phyloP scores from a whole-genome alignment of 192 early-diverging fungal species.

The Coemansia sp. region DNA sequence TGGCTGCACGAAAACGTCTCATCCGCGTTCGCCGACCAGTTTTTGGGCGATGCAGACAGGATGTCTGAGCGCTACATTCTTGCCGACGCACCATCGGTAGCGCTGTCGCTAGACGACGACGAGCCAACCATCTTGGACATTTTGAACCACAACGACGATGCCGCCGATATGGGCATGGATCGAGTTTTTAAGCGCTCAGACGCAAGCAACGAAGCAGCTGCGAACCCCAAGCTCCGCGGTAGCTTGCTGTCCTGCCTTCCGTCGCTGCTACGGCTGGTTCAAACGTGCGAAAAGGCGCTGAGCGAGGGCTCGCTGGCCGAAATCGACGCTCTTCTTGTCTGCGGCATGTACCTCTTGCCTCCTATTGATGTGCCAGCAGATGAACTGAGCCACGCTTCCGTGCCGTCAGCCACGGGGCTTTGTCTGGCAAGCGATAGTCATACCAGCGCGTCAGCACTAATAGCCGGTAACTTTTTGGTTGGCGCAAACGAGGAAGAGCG shows the following conservation, averaged over 20 bases:
- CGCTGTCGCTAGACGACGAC: conserved; percentile 31
- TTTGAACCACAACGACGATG: conserved; percentile 30
- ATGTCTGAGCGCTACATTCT: conserved; percentile 14
- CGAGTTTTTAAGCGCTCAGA: conserved; percentile 29
- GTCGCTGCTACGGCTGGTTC: conserved; percentile 65
- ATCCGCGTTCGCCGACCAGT: conserved; percentile 56
- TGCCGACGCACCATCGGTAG: not conserved
- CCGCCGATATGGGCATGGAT: conserved; percentile 34
- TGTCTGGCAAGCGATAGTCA: not conserved
- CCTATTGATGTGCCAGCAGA: conserved; percentile 6
- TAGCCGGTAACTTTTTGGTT: conserved; percentile 22
- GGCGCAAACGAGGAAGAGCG: conserved; percentile 40
- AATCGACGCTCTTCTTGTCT: conserved; percentile 67
- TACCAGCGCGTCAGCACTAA: conserved; percentile 8
- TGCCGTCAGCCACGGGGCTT: conserved; percentile 42
- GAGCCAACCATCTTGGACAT: conserved; percentile 36
- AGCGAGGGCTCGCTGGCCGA: conserved; percentile 53
- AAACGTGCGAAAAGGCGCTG: conserved; percentile 63
- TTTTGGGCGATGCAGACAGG: conserved; percentile 49
- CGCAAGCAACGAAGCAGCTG: not conserved
- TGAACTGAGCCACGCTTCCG: not conserved
- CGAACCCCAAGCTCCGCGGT: conserved; percentile 20
- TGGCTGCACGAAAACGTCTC: conserved; percentile 70
- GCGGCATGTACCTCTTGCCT: conserved; percentile 52
- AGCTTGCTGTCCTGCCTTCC: conserved; percentile 56